Percentiles rank a stretch among this genome's conserved stretches.
Evolutionary conservation across 2,329 filamentous ascomycete species (phyloP).

Genomic region (Septoria petroselini): DNA sequence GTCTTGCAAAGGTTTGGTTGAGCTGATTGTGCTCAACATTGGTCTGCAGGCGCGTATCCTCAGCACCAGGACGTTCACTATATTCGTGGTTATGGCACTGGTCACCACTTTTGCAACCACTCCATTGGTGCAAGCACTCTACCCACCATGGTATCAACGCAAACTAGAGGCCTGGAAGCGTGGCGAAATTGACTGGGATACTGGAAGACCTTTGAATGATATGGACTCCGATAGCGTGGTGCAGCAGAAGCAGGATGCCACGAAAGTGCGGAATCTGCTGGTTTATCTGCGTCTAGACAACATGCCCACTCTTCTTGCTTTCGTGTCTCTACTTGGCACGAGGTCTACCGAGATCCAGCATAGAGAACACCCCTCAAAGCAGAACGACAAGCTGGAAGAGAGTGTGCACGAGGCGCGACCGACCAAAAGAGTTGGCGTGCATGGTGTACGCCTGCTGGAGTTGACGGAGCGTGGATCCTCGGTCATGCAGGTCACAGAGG

Average conservation of each 20-base stretch:
- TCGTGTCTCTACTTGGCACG: slow-evolving; percentile 74
- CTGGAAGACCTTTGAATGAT: slow-evolving; percentile 49
- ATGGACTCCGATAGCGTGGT: slow-evolving; percentile 35
- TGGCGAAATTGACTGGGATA: slow-evolving; percentile 89
- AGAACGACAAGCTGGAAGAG: slow-evolving; percentile 16
- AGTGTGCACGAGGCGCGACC: slow-evolving; percentile 1
- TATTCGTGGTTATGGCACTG: slow-evolving; percentile 91
- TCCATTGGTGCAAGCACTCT: slow-evolving; percentile 68
- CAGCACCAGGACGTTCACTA: slow-evolving; percentile 78
- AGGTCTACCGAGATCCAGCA: slow-evolving; percentile 42
- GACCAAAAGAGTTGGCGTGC: slow-evolving; percentile 47
- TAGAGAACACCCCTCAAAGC: slow-evolving; percentile 40
- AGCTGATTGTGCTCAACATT: slow-evolving; percentile 60
- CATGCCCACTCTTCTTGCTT: slow-evolving; percentile 74
- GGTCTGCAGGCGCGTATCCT: slow-evolving; percentile 50
- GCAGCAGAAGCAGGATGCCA: slow-evolving; percentile 51
- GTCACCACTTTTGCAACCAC: slow-evolving; percentile 83
- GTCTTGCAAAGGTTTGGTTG: slow-evolving; percentile 95
- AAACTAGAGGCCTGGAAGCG: slow-evolving; percentile 72
- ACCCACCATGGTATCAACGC: slow-evolving; percentile 72
- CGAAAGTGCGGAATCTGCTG: slow-evolving; percentile 62
- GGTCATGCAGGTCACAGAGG: slow-evolving; percentile 88
- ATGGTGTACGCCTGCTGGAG: slow-evolving; percentile 81
- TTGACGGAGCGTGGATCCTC: slow-evolving; percentile 90
- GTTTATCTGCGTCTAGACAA: slow-evolving; percentile 83